Evolutionary conservation across 1,284 basidiomycete species (phyloP), one percentile per base, ranked within the genome.

Genomic region (Rhodotorula sp.): DNA sequence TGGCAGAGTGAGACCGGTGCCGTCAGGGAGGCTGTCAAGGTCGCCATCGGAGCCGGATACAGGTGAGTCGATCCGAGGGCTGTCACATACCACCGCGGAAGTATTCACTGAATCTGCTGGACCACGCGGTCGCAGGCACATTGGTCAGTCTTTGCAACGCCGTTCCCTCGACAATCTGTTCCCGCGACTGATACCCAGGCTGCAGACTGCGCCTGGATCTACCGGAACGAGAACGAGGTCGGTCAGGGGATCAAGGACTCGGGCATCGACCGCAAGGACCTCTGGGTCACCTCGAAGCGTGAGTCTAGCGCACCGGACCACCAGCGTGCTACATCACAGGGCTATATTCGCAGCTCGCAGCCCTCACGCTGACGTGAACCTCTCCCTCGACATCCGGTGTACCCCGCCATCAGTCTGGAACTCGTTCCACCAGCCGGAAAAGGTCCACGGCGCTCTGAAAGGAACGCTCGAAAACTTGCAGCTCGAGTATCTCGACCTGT

Each of bases 171-270:
- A 21, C 16, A 2, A 23, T 2, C 10, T 23, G 43, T 58, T 34
- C 38, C 6, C 7, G 10, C 21, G 26, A 54, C 38, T 23, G 49
- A 18, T 18, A 15, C 34, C 21, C 18, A 6, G 23, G 16, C 5
- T n/a, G 43, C 26, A 72, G 90, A 92, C 78, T 88, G 85, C 56
- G 90, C 89, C 48, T 88, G 87, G 85, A 84, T 85, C 60, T 91
- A 91, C 77, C 78, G 84, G 66, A 95, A 95, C 81, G 92, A 95
- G 82, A 90, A 88, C 79, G 90, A 93, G 81, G 92, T 92, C 34
- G 93, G 91, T 23, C 79, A 89, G 66, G 93, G 92, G 54, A 88
- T 95, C 80, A 82, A 84, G 54, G 88, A 90, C 50, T 70, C 81
- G 5, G 82, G 84, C 34, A 82, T 91, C 1, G 83, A 86, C 55